Evolutionary conservation across 208 protist species (phyloP).

Genomic region (Leptomonas seymouri): DNA sequence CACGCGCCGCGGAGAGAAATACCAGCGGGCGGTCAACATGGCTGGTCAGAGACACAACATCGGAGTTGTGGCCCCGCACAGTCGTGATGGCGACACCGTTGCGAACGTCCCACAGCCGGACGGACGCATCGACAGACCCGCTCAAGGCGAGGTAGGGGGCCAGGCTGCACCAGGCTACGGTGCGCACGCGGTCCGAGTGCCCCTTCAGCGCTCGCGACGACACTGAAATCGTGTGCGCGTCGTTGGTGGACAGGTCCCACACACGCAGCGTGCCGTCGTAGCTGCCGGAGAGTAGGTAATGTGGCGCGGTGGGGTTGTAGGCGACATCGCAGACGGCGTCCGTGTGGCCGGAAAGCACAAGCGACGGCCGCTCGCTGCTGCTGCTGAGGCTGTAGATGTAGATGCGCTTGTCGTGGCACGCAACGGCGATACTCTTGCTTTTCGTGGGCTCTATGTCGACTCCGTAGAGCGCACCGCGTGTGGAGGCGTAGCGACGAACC

Average conservation of each 20-base stretch:
- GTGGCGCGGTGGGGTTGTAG: constrained; percentile 74
- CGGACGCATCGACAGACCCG: constrained; percentile 76
- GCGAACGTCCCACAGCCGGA: constrained; percentile 92
- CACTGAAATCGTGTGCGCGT: constrained; percentile 71
- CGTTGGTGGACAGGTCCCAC: constrained; percentile 83
- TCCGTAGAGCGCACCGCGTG: constrained; percentile 48
- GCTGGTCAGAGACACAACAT: constrained; percentile 76
- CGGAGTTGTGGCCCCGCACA: constrained; percentile 86
- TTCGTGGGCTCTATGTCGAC: constrained; percentile 74
- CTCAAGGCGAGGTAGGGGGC: constrained; percentile 86
- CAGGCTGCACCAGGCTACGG: constrained; percentile 82
- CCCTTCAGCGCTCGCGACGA: constrained; percentile 70
- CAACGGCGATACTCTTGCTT: constrained; percentile 75
- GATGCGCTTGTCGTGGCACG: constrained; percentile 82
- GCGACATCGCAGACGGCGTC: constrained; percentile 76
- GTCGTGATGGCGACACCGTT: constrained; percentile 60
- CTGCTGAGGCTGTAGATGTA: constrained; percentile 78
- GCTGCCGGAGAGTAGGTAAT: constrained; percentile 80
- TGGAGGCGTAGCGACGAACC: constrained; percentile 61
- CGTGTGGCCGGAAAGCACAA: constrained; percentile 76
- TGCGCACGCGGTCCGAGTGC: constrained; percentile 74
- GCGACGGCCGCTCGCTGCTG: constrained; percentile 45
- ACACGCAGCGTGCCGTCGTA: constrained; percentile 91
- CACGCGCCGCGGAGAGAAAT: constrained; percentile 87
- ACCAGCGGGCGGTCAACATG: constrained; percentile 91